These are phyloP conservation scores for Stachybotrys chlorohalonatus DNA, from an alignment of 2,329 filamentous ascomycete species.

Conservation along the genomic window DNA sequence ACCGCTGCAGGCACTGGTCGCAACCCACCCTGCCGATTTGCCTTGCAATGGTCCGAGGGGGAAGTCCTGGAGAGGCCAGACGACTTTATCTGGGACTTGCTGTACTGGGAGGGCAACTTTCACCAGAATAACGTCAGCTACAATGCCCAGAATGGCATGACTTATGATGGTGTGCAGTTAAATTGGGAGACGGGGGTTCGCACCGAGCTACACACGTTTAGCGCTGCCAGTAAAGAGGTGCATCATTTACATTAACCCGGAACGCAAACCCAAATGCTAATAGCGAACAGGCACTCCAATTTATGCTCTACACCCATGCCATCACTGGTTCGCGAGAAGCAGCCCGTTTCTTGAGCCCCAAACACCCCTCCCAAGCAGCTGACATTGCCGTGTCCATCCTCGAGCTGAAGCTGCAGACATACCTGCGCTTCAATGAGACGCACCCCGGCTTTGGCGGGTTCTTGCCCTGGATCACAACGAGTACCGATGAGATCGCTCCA, in stretches of 20 bases:
- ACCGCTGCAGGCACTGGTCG: background rate
- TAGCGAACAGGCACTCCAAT: slow-evolving; percentile 23
- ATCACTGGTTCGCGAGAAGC: slow-evolving; percentile 26
- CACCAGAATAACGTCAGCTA: slow-evolving; percentile 30
- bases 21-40: slow-evolving; percentile 18
- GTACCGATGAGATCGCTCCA: slow-evolving; percentile 18
- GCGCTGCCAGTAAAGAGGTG: slow-evolving; percentile 27
- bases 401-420: slow-evolving; percentile 27
- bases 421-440: slow-evolving; percentile 28
- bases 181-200: slow-evolving; percentile 25
- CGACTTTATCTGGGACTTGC: slow-evolving; percentile 24
- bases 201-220: slow-evolving; percentile 26
- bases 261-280: no score
- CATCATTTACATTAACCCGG: background rate
- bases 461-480: slow-evolving; percentile 27
- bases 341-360: slow-evolving; percentile 27
- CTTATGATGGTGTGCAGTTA: slow-evolving; percentile 29
- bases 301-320: slow-evolving; percentile 33
- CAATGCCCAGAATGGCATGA: slow-evolving; percentile 30
- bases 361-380: slow-evolving; percentile 19
- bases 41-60: slow-evolving; percentile 16
- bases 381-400: slow-evolving; percentile 24
- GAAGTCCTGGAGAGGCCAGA: slow-evolving; percentile 17
- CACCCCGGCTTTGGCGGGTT: slow-evolving; percentile 32
- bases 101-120: slow-evolving; percentile 36